Base-by-base conservation (phyloP, 331 rosid genomes). In the Quercus tomentella region DNA sequence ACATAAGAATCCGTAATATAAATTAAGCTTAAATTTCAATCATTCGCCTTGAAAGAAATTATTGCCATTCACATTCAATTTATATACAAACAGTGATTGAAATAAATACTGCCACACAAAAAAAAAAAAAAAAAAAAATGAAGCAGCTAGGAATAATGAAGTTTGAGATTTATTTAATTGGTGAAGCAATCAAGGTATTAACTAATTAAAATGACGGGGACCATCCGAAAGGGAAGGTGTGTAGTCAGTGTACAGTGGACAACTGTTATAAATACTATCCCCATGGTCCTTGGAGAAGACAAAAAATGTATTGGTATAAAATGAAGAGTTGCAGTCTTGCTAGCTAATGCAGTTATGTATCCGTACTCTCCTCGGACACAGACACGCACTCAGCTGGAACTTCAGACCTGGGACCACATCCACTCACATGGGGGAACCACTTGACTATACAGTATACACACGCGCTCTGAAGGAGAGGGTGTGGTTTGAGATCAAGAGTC, bases 361-460 rank as follows among this genome's bases (percentile, higher is more conserved):
- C 89, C 84, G 78, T 80, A 51, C 76, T 78, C 51, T 77, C 79
- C 73, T 82, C 82, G 87, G 80, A 88, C 15, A 11, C 5, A 73
- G 65, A 71, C 84, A 83, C 82, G 77, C 82, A 75, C 85, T 80
- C 81, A 63, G 82, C 74, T 80, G 78, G 76, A 68, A 73, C 79
- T 56, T 76, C 17, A 51, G 75, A 51, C 66, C 33, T 12, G 23
- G 79, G 79, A 79, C 88, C 82, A 73, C 89, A 75, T 63, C 80
- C 41, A 1, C 81, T 81, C 88, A 86, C 83, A 88, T 83, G 88
- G 82, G 69, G 80, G 49, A 76, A 71, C 82, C 51, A 63, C 67
- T 56, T 76, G 76, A 56, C 45, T 37, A 37, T 37, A 37, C 54
- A 45, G 17, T 3, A 9, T 0, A 45, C 16, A 45, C 17, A 37